These are phyloP conservation scores for Flaveria linearis DNA, from an alignment of 129 eudicot genomes.

Conservation along the genomic window DNA sequence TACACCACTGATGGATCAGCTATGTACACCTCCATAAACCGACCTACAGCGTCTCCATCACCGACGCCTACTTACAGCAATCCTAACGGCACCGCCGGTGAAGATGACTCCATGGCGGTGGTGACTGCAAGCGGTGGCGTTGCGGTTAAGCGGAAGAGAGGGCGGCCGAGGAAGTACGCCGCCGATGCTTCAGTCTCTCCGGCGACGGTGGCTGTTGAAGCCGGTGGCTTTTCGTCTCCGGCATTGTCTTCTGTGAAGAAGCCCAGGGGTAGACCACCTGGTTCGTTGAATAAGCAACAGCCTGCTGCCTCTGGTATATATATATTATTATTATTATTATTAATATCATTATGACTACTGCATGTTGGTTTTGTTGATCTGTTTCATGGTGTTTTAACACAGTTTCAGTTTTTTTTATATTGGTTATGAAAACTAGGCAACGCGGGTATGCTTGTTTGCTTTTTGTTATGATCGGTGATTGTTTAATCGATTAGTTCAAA, in stretches of 20 bases:
- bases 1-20: slow-evolving; percentile 37
- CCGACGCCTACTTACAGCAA: slow-evolving; percentile 30
- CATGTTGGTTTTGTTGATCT: background rate
- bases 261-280: slow-evolving; percentile 55
- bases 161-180: slow-evolving; percentile 52
- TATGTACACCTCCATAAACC: slow-evolving; percentile 37
- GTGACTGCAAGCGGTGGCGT: slow-evolving; percentile 23
- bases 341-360: background rate
- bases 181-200: slow-evolving; percentile 29
- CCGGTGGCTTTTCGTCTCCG: slow-evolving; percentile 34
- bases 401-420: background rate
- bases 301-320: slow-evolving; percentile 37
- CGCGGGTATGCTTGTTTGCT: slow-evolving; percentile 24
- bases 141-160: slow-evolving; percentile 43
- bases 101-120: slow-evolving; percentile 17
- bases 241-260: slow-evolving; percentile 37
- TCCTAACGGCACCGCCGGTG: slow-evolving; percentile 22
- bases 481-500: slow-evolving; percentile 21
- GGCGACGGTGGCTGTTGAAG: slow-evolving; percentile 14
- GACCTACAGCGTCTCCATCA: slow-evolving; percentile 28
- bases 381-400: background rate
- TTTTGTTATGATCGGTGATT: slow-evolving; percentile 17
- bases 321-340: background rate
- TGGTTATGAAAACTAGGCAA: slow-evolving; percentile 18
- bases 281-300: slow-evolving; percentile 38